Conservation (phyloP, 148 eudicot genomes). For the Selenicereus undatus region DNA sequence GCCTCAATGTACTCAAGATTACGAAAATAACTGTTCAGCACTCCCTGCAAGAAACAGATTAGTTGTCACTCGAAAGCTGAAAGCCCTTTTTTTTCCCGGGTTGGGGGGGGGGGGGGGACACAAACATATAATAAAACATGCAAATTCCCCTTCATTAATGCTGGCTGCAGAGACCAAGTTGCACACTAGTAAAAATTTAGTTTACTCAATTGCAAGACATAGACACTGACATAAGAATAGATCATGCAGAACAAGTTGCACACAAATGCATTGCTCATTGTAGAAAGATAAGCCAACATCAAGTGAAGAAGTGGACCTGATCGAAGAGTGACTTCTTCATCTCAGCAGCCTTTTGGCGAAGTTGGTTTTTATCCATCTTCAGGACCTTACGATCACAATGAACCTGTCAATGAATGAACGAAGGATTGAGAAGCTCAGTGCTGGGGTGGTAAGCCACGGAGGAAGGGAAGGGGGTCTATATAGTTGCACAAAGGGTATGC, state of each 20-base stretch:
- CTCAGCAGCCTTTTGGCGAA: constrained; percentile 6
- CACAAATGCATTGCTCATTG: not conserved
- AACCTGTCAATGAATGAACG: not conserved
- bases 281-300: not conserved
- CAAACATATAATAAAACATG: not conserved
- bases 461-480: constrained; percentile 11
- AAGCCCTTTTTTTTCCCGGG: too few relatives aligned
- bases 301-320: constrained; percentile 14
- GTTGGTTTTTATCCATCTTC: constrained; percentile 16
- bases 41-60: constrained; percentile 14
- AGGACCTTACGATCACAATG: not conserved
- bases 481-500: not conserved
- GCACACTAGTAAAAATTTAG: not conserved
- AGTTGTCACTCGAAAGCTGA: not conserved
- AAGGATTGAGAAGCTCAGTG: not conserved
- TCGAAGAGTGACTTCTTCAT: constrained; percentile 1
- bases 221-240: not conserved
- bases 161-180: not conserved
- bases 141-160: not conserved
- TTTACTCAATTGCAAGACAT: not conserved
- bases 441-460: not conserved
- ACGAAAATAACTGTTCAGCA: constrained; percentile 6
- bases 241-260: too few relatives aligned
- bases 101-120: not conserved
- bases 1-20: constrained; percentile 11